Base-by-base conservation (phyloP, 495 filamentous ascomycete species). In the Hyaloscypha bicolor region DNA sequence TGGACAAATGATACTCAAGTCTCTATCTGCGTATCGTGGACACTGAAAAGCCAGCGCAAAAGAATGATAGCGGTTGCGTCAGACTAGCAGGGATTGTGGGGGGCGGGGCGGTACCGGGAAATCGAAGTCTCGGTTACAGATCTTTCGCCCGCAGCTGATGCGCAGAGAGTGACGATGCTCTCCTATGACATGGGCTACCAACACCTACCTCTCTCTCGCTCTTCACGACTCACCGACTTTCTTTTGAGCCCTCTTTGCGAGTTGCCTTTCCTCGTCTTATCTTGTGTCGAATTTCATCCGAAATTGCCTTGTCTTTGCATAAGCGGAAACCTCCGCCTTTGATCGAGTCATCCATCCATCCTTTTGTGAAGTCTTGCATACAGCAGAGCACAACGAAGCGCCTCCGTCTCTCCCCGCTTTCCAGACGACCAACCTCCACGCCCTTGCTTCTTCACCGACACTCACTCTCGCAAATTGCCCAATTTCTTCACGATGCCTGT, bases 401-500 rank as follows among this genome's bases (percentile, higher is more conserved):
- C 48, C 62, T 22, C 25, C 60, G 39, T 62, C 16, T 30, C 53
- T 62, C 70, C 65, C 70, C 67, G 60, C 61, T 55, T 58, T 31
- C 9, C 22, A 63, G 68, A 69, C 60, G 63, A 61, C 67, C 33
- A 60, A 42, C 58, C 32, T 42, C 60, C 51, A 60, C 22, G 37
- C 32, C 39, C 59, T 39, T 45, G 39, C 42, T 19, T 51, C 14
- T 61, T 64, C 52, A 59, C 56, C 65, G 57, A 65, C 65, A 9
- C 59, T 55, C 45, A 11, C 55, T 52, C 68, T 60, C 31, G 33
- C 37, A 52, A 31, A 33, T 16, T 29, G 29, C 37, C 51, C 61
- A 61, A 70, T 62, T 53, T 35, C 55, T 68, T 61, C 55, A 67
- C 35, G 8, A 73, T 73, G 71, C 16, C 21, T 53, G 33, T 61